These are phyloP conservation scores for Westerdykella ornata DNA, from an alignment of 2,329 filamentous ascomycete species.

Conservation along the genomic window DNA sequence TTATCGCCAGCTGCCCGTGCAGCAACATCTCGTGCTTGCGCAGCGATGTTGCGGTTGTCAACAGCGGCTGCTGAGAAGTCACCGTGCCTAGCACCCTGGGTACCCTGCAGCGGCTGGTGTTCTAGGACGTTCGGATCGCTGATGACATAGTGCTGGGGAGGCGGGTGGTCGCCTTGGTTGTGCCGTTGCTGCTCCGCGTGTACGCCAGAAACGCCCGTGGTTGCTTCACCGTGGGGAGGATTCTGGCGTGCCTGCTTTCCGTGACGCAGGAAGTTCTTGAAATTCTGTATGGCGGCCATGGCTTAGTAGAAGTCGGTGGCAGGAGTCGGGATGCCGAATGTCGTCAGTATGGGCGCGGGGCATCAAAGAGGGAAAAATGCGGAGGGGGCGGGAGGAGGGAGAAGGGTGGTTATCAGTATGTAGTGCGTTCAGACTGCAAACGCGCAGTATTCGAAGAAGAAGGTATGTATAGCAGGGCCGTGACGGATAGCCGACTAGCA, in stretches of 20 bases:
- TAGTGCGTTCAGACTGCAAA: background rate
- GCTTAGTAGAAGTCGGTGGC: slow-evolving; percentile 13
- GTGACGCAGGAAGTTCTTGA: slow-evolving; percentile 97
- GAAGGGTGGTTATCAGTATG: background rate
- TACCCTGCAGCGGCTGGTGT: slow-evolving; percentile 48
- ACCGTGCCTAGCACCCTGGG: slow-evolving; percentile 41
- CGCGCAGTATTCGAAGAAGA: too few species aligned
- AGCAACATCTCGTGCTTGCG: slow-evolving; percentile 60
- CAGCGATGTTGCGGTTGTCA: slow-evolving; percentile 58
- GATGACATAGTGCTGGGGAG: slow-evolving; percentile 36
- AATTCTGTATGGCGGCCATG: slow-evolving; percentile 78
- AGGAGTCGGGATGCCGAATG: too few species aligned
- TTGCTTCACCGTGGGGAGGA: slow-evolving; percentile 53
- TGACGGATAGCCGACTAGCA: background rate
- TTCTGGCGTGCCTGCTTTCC: slow-evolving; percentile 84
- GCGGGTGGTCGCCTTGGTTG: slow-evolving; percentile 40
- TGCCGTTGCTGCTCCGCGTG: slow-evolving; percentile 58
- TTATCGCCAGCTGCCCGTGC: slow-evolving; percentile 57
- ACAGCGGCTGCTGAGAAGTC: slow-evolving; percentile 60
- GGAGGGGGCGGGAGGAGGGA: slow-evolving; percentile 1
- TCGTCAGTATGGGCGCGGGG: slow-evolving; percentile 1
- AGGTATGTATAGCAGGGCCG: background rate
- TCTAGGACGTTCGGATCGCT: slow-evolving; percentile 57
- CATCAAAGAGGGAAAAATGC: background rate
- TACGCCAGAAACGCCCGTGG: slow-evolving; percentile 56